Evolutionary conservation across 352 stramenopile genomes (phyloP), one percentile per base, ranked within the genome.

Genomic region (Phytophthora melonis): DNA sequence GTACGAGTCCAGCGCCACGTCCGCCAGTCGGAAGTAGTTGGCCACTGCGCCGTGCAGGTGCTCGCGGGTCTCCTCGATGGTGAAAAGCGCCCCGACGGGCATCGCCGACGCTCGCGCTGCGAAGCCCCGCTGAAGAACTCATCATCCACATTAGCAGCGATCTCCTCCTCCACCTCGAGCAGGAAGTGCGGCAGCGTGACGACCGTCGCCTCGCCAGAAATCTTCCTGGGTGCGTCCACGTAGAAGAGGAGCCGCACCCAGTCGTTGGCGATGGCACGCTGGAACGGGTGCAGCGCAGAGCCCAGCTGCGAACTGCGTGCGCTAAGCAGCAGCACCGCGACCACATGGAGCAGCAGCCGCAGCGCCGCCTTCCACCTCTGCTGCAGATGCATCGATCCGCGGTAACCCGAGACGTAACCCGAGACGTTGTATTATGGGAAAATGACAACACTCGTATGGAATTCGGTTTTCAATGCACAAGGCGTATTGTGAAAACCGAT

Each of bases 211-310:
- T 66, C 58, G 10, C 59, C 63, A 6, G 60, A 43, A 16, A 43
- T 16, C 11, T 43, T 16, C 5, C 36, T 43, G 36, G 59, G 70
- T 10, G 75, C 75, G 63, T 92, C 83, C 23, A 93, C 84, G 76
- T 87, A 93, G 70, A 92, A 93, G 18, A 93, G 77, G 63, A 93
- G 68, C 16, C 84, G 81, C 71, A 89, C 76, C 84, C 84, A 93
- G 52, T 91, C 77, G 75, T 90, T 91, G 27, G 84, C 84, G 19
- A 92, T 68, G 5, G 83, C 70, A 34, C 84, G 84, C 60, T 90
- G 68, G 69, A 86, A 92, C 34, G 84, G 84, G 36, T 92, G 83
- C 64, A 93, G 60, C 14, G 79, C 69, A 19, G 57, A 53, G 39
- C 80, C 75, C n/a, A 93, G 58, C 60, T 83, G 70, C 32, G 72